Base-by-base conservation (phyloP, 2,329 filamentous ascomycete species). In the Fusarium fracticaudum region DNA sequence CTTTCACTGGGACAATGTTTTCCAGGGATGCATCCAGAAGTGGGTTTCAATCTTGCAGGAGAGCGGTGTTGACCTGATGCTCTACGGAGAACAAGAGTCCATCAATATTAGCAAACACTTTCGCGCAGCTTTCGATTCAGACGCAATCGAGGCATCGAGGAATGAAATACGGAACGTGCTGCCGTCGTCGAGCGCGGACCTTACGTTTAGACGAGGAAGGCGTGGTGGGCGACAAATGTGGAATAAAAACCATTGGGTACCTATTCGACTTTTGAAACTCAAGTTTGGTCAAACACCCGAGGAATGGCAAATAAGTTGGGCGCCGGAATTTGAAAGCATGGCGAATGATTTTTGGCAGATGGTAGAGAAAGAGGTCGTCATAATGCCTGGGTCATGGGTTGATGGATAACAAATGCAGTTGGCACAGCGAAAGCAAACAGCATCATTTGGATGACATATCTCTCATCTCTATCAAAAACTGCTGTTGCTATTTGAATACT, bases 381-480 rank as follows among this genome's bases (percentile, higher is more conserved):
- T 22, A 2, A 79, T 81, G 76, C 79, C 78, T 24, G 79, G 79
- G 2, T 68, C 71, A 2, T 81, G 79, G 79, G 43, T 78, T 20
- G 78, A 79, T 4, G 55, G 13, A 53, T 69, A 37, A 37, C 35
- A 37, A 37, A 37, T 37, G 4, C 35, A 37, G 35, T 37, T 18
- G 35, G 35, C 35, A 18, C 35, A 17, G 35, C 35, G 17, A 37
- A 37, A 37, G 15, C 35, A 37, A 37, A 37, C 35, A 37, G 17
- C 35, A 37, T 18, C 35, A 37, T 18, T 37, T 37, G 15, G 1
- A 1, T 10, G 35, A 2, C 35, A 10, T 37, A 37, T 37, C 15
- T 37, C 35, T 37, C 35, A 37, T 37, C 35, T 37, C 35, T 0
- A 37, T 37, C 35, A 37, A 37, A 8, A 37, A 37, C 8, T 37